Evolutionary conservation across 2,329 filamentous ascomycete species (phyloP).

Genomic region (Epichloe gansuensis): DNA sequence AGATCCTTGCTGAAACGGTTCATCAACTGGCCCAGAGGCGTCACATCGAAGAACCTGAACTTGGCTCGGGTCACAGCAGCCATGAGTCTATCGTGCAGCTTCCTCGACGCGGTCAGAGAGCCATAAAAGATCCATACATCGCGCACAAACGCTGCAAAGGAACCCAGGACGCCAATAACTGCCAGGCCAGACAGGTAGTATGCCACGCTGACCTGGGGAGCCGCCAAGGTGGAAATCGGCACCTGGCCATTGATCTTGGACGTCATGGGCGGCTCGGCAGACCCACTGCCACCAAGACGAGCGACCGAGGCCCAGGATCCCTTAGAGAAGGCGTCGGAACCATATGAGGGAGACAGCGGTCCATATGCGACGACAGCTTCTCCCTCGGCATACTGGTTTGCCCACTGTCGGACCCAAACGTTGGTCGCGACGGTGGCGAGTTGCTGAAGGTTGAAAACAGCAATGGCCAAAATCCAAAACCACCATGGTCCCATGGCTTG

Average conservation of each 20-base stretch:
- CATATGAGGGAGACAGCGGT: slow-evolving; percentile 13
- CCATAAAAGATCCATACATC: slow-evolving; percentile 88
- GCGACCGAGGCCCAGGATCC: slow-evolving; percentile 24
- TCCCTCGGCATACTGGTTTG: slow-evolving; percentile 63
- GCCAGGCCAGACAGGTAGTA: slow-evolving; percentile 84
- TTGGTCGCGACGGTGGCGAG: slow-evolving; percentile 77
- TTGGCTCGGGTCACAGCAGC: slow-evolving; percentile 71
- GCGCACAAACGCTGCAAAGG: slow-evolving; percentile 66
- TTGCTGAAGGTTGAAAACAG: slow-evolving; percentile 73
- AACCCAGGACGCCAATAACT: slow-evolving; percentile 61
- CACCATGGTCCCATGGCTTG: slow-evolving; percentile 89
- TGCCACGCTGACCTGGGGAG: slow-evolving; percentile 55
- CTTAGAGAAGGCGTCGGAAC: slow-evolving; percentile 16
- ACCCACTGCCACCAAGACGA: slow-evolving; percentile 18
- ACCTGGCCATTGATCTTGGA: slow-evolving; percentile 7
- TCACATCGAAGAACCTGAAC: slow-evolving; percentile 96
- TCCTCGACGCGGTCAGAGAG: slow-evolving; percentile 75
- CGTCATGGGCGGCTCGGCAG: not conserved
- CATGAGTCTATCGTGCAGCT: slow-evolving; percentile 69
- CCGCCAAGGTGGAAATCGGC: slow-evolving; percentile 13
- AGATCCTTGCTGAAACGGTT: slow-evolving; percentile 98
- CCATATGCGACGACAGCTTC: slow-evolving; percentile 11
- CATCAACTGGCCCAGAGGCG: slow-evolving; percentile 90
- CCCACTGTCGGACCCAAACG: slow-evolving; percentile 91
- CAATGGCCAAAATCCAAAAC: slow-evolving; percentile 71